phyloP scores from a whole-genome alignment of 2,329 filamentous ascomycete species.

The Xylariaceae sp. region DNA sequence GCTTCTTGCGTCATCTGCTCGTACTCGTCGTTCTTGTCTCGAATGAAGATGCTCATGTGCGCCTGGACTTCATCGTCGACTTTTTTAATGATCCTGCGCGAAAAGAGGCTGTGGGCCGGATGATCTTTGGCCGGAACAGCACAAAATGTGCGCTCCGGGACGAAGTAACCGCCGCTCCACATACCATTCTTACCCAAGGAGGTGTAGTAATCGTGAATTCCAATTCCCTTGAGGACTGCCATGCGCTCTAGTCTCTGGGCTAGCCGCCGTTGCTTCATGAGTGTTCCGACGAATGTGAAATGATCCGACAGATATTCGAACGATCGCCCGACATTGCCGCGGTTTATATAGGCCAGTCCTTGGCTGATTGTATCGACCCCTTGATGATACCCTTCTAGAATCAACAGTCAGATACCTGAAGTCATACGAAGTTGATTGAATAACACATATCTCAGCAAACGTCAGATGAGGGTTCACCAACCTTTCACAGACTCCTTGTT shows the following conservation, averaged over 20 bases:
- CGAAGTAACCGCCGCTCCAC: conserved; percentile 56
- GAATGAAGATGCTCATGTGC: conserved; percentile 64
- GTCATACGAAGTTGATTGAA: not conserved
- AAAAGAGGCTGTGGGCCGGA: conserved; percentile 41
- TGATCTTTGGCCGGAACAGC: conserved; percentile 57
- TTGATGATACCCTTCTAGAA: conserved; percentile 45
- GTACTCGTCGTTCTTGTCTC: conserved; percentile 59
- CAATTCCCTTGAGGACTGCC: conserved; percentile 57
- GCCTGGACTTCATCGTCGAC: conserved; percentile 68
- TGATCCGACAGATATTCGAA: conserved; percentile 78
- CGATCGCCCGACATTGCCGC: conserved; percentile 60
- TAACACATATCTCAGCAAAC: not conserved
- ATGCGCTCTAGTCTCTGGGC: conserved; percentile 62
- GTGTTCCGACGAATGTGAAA: conserved; percentile 77
- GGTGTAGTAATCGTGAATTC: conserved; percentile 71
- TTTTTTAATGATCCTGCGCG: conserved; percentile 58
- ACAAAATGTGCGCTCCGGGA: conserved; percentile 73
- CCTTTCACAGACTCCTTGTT: conserved; percentile 44
- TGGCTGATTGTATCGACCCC: conserved; percentile 48
- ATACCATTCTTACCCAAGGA: conserved; percentile 68
- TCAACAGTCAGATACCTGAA: conserved; percentile 1
- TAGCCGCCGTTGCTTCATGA: conserved; percentile 70
- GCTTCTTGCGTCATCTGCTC: conserved; percentile 59
- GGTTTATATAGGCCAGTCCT: conserved; percentile 54
- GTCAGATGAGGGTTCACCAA: not conserved